Conservation (phyloP, 441 rosid genomes). For the Flueggea neowawraea region DNA sequence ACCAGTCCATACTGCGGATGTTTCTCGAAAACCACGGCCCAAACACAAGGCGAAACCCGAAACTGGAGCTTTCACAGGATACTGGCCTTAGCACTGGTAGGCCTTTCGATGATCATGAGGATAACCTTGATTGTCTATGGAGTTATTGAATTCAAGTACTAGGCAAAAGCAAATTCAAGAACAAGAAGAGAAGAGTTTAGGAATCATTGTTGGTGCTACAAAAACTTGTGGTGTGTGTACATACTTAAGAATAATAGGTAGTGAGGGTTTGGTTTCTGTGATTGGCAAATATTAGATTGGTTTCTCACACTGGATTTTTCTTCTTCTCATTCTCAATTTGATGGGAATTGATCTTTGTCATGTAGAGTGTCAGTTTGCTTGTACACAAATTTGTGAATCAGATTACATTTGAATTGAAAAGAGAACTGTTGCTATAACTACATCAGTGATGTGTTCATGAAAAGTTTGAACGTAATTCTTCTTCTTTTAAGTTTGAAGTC, state of each 20-base stretch:
- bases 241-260: constrained; percentile 9
- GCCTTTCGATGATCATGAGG: constrained; percentile 39
- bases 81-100: constrained; percentile 34
- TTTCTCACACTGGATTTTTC: neutral
- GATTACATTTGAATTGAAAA: too few species aligned
- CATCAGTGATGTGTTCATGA: too few species aligned
- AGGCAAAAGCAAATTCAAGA: constrained; percentile 2
- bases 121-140: constrained; percentile 57
- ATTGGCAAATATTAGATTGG: neutral
- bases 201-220: neutral
- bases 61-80: constrained; percentile 39
- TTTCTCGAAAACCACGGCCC: constrained; percentile 41
- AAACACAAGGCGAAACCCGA: constrained; percentile 23
- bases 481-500: too few species aligned
- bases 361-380: too few species aligned
- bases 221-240: constrained; percentile 15
- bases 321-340: neutral
- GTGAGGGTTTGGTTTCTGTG: constrained; percentile 11
- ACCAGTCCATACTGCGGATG: constrained; percentile 43
- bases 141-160: constrained; percentile 37
- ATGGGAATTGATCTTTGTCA: neutral
- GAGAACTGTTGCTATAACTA: too few species aligned
- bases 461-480: too few species aligned
- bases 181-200: neutral
- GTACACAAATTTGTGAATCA: too few species aligned